Evolutionary conservation across 805 yeast genomes (phyloP).

Genomic region (Lachancea fermentati): DNA sequence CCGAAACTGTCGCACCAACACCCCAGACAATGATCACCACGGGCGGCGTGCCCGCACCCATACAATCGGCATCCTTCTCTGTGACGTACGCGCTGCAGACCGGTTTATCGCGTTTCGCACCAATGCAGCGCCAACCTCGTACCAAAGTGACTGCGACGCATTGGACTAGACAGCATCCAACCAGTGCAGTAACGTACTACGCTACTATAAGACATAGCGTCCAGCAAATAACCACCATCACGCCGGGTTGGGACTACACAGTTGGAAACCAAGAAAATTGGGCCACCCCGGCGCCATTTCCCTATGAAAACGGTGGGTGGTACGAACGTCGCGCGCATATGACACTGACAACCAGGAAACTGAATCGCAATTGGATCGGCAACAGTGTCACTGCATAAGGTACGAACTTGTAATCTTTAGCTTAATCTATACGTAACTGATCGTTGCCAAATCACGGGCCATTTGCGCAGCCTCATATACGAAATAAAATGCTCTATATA

Average conservation of each 20-base stretch:
- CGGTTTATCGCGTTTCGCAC: constrained; percentile 73
- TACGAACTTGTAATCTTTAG: neutral
- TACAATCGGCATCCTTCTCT: constrained; percentile 46
- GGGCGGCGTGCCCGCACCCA: constrained; percentile 10
- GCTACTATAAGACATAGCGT: constrained; percentile 22
- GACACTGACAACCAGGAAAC: constrained; percentile 19
- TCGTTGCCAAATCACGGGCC: no score
- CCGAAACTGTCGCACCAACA: constrained; percentile 38
- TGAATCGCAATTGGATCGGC: constrained; percentile 6
- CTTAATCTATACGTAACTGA: neutral
- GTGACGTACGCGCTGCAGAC: constrained; percentile 72
- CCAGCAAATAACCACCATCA: constrained; percentile 52
- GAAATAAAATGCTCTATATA: no score
- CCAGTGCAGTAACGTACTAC: constrained; percentile 58
- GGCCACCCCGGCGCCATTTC: constrained; percentile 65
- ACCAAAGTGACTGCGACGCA: constrained; percentile 55
- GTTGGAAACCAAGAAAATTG: constrained; percentile 54
- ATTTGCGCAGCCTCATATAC: no score
- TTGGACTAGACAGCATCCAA: constrained; percentile 60
- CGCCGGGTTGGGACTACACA: constrained; percentile 79
- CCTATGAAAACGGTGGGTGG: constrained; percentile 49
- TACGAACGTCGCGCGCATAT: constrained; percentile 52
- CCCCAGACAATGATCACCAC: constrained; percentile 23
- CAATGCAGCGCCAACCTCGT: constrained; percentile 89
- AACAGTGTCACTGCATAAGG: no score